Percentiles rank a stretch among this genome's conserved stretches.
These are phyloP conservation scores for Mallotus nudiflorus DNA, from an alignment of 345 rosid genomes.

Conservation along the genomic window DNA sequence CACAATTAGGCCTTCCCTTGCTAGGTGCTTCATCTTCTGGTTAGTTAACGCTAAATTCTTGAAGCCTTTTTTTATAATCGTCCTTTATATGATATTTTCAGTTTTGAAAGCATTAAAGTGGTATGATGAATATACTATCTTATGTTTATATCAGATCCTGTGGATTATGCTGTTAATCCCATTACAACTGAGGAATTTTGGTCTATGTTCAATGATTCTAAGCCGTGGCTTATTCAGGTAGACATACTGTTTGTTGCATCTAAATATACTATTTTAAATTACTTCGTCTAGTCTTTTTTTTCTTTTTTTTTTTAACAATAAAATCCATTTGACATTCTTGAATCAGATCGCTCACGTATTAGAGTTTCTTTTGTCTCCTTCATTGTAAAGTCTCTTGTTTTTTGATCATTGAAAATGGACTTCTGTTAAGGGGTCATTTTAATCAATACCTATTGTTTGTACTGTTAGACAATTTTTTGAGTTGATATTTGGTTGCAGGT, in stretches of 20 bases:
- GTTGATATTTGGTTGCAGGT: slow-evolving; percentile 38
- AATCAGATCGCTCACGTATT: neutral
- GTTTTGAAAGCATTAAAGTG: slow-evolving; percentile 8
- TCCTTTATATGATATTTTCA: neutral
- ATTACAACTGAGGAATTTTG: slow-evolving; percentile 55
- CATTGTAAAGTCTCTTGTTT: neutral
- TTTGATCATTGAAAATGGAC: neutral
- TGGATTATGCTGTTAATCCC: slow-evolving; percentile 44
- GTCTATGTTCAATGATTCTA: slow-evolving; percentile 46
- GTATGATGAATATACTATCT: slow-evolving; percentile 11
- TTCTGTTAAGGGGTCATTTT: neutral
- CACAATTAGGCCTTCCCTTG: slow-evolving; percentile 57
- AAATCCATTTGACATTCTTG: neutral
- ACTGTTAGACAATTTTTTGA: neutral
- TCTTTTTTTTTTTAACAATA: neutral
- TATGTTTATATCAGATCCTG: slow-evolving; percentile 40
- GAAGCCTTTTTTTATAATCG: neutral
- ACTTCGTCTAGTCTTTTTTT: neutral
- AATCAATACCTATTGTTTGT: neutral
- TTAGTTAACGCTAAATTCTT: slow-evolving; percentile 31
- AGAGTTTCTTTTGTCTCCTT: neutral
- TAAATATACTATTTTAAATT: neutral
- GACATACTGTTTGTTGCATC: neutral
- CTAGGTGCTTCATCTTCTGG: slow-evolving; percentile 58
- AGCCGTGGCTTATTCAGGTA: slow-evolving; percentile 83